phyloP scores from a whole-genome alignment of 805 yeast genomes.

The Yarrowia osloensis region DNA sequence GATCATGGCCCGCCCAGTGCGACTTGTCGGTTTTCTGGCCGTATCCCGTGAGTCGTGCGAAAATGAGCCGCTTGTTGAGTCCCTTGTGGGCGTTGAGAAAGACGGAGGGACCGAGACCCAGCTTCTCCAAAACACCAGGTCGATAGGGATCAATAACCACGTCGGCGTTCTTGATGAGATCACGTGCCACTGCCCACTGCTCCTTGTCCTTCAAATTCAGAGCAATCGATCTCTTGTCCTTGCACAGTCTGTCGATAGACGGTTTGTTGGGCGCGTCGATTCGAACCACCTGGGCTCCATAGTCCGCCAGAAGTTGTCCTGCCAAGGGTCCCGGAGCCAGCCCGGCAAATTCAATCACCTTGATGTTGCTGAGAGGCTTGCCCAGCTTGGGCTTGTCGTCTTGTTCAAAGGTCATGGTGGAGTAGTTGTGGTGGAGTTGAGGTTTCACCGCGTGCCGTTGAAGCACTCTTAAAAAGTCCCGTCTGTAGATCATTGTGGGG shows the following conservation, averaged over 20 bases:
- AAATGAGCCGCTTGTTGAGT: constrained; percentile 23
- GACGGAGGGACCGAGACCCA: constrained; percentile 13
- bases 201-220: constrained; percentile 23
- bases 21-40: constrained; percentile 20
- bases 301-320: constrained; percentile 33
- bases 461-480: too few species aligned
- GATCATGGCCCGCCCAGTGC: constrained; percentile 31
- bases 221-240: constrained; percentile 30
- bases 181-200: constrained; percentile 11
- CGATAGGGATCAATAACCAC: constrained; percentile 25
- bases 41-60: constrained; percentile 30
- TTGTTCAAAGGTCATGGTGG: constrained; percentile 27
- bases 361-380: constrained; percentile 32
- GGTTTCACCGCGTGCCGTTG: too few species aligned
- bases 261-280: constrained; percentile 31
- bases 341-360: constrained; percentile 34
- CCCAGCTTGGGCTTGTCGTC: constrained; percentile 25
- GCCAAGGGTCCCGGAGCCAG: constrained; percentile 35
- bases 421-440: not conserved
- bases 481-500: constrained; percentile 19
- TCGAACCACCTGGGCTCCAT: constrained; percentile 34
- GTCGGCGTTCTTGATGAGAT: constrained; percentile 12
- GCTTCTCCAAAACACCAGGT: constrained; percentile 22
- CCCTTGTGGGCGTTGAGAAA: constrained; percentile 29
- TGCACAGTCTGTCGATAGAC: constrained; percentile 30